These are phyloP conservation scores for Anisodus tanguticus DNA, from an alignment of 257 asterid species.

Conservation along the genomic window DNA sequence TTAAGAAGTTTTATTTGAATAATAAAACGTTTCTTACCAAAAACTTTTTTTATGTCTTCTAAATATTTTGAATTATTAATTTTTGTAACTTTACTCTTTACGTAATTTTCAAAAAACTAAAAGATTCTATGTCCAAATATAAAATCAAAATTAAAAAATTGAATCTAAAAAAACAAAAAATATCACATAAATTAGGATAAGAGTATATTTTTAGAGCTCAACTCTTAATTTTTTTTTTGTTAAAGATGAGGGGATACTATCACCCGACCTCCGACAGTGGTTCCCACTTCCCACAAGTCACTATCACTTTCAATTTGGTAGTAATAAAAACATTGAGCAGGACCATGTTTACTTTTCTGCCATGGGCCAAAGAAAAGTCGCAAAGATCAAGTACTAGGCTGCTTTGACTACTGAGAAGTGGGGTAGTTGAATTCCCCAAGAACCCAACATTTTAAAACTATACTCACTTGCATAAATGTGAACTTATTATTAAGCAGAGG, in stretches of 20 bases:
- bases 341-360: neutral
- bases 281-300: constrained; percentile 22
- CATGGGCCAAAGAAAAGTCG: constrained; percentile 4
- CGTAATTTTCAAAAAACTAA: too few species aligned
- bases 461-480: neutral
- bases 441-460: constrained; percentile 37
- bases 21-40: neutral
- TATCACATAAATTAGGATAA: too few species aligned
- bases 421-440: constrained; percentile 33
- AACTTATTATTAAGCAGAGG: neutral
- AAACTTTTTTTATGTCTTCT: too few species aligned
- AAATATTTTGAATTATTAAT: too few species aligned
- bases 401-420: constrained; percentile 37
- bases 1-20: neutral
- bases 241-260: neutral
- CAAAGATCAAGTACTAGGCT: constrained; percentile 3
- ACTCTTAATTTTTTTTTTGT: too few species aligned
- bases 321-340: neutral
- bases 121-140: too few species aligned
- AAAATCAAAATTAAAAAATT: too few species aligned
- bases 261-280: neutral
- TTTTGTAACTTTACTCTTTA: too few species aligned
- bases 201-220: too few species aligned
- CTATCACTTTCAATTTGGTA: constrained; percentile 3
- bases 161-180: too few species aligned